Percentiles rank a stretch among this genome's conserved stretches.
Conservation (phyloP, 352 stramenopile species). For the Pseudoperonospora humuli region DNA sequence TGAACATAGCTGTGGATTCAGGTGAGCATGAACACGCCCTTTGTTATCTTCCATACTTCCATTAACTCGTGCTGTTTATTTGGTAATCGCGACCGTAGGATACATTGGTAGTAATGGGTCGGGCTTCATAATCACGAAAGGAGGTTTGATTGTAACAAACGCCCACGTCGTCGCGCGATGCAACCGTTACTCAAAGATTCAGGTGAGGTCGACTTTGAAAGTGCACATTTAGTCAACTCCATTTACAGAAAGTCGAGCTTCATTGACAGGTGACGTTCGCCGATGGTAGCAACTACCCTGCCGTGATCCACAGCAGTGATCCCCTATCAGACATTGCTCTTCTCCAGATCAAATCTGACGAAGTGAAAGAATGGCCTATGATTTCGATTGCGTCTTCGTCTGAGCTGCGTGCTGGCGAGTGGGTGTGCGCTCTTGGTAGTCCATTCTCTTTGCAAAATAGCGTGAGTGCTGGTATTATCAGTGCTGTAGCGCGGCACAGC, state of each 20-base stretch:
- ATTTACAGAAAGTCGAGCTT: background rate
- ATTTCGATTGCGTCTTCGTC: conserved; percentile 65
- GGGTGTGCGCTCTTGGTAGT: conserved; percentile 88
- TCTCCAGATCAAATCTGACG: conserved; percentile 69
- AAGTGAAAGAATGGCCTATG: conserved; percentile 55
- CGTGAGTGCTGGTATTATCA: conserved; percentile 89
- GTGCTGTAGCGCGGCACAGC: conserved; percentile 79
- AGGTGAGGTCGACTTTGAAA: conserved; percentile 23
- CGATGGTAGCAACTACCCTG: conserved; percentile 72
- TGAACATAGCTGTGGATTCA: conserved; percentile 83
- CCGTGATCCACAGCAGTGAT: conserved; percentile 80
- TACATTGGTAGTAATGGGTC: conserved; percentile 80
- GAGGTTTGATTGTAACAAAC: conserved; percentile 90
- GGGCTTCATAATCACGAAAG: conserved; percentile 87
- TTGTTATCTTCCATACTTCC: no score
- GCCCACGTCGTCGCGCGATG: conserved; percentile 85
- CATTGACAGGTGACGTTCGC: conserved; percentile 67
- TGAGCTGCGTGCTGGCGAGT: conserved; percentile 84
- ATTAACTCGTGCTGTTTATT: background rate
- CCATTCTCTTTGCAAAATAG: conserved; percentile 89
- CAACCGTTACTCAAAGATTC: conserved; percentile 77
- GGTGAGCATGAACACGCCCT: conserved; percentile 8
- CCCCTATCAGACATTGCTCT: conserved; percentile 87
- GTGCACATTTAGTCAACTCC: background rate
- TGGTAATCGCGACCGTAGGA: conserved; percentile 15